These are phyloP conservation scores for Polygonum maritimum DNA, from an alignment of 148 eudicot species.

Conservation along the genomic window DNA sequence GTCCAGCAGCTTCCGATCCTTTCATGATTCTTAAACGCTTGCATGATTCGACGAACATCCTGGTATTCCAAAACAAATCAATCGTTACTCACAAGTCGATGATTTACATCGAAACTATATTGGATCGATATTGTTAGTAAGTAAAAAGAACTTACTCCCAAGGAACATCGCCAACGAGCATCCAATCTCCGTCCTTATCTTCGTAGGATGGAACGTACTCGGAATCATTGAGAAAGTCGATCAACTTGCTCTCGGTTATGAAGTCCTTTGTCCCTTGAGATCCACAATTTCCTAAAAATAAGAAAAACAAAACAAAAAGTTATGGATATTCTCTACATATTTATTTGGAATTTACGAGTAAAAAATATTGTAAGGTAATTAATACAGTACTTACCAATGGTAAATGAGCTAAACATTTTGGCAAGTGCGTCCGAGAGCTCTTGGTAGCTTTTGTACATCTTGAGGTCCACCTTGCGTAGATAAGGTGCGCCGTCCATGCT, in stretches of 20 bases:
- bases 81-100: background rate
- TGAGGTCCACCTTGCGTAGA: slow-evolving; percentile 50
- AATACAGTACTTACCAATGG: slow-evolving; percentile 26
- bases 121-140: background rate
- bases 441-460: slow-evolving; percentile 41
- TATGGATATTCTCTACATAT: background rate
- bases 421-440: slow-evolving; percentile 47
- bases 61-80: slow-evolving; percentile 5
- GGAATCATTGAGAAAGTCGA: background rate
- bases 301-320: background rate
- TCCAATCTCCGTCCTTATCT: slow-evolving; percentile 10
- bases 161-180: slow-evolving; percentile 7
- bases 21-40: slow-evolving; percentile 63
- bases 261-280: background rate
- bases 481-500: slow-evolving; percentile 65
- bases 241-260: slow-evolving; percentile 4
- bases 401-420: slow-evolving; percentile 58
- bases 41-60: slow-evolving; percentile 55
- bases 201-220: background rate
- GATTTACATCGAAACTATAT: background rate
- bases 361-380: background rate
- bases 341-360: background rate
- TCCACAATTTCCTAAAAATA: background rate
- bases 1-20: slow-evolving; percentile 58
- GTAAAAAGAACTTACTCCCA: background rate